phyloP scores from a whole-genome alignment of 2,329 filamentous ascomycete species.

The Lachnellula suecica region DNA sequence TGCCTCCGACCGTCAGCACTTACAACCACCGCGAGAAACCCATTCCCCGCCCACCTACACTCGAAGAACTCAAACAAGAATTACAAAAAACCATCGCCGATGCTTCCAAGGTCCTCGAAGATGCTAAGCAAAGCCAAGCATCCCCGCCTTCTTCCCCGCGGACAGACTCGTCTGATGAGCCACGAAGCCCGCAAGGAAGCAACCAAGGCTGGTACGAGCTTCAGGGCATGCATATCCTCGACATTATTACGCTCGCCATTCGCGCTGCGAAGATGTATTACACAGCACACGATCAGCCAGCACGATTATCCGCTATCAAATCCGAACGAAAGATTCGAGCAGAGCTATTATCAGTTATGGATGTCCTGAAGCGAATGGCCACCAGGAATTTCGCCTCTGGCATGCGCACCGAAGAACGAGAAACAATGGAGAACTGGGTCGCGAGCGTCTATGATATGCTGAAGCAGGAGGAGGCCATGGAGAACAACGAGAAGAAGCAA shows the following conservation, averaged over 20 bases:
- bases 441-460: constrained; percentile 75
- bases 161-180: constrained; percentile 6
- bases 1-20: constrained; percentile 95
- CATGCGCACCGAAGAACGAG: constrained; percentile 74
- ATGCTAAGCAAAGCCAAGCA: constrained; percentile 43
- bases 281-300: constrained; percentile 84
- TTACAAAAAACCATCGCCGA: constrained; percentile 67
- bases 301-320: constrained; percentile 82
- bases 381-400: constrained; percentile 83
- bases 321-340: constrained; percentile 81
- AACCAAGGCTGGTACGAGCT: constrained; percentile 75
- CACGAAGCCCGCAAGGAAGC: constrained; percentile 29
- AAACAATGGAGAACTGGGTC: constrained; percentile 78
- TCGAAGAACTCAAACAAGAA: constrained; percentile 72
- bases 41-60: constrained; percentile 80
- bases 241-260: constrained; percentile 93
- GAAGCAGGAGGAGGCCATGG: constrained; percentile 72
- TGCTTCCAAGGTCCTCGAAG: constrained; percentile 65
- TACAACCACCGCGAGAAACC: constrained; percentile 84
- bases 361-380: constrained; percentile 89
- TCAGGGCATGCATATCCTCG: constrained; percentile 87
- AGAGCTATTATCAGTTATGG: constrained; percentile 82
- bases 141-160: constrained; percentile 17
- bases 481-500: constrained; percentile 65
- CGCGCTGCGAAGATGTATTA: constrained; percentile 95